Conservation (phyloP, 2,329 filamentous ascomycete genomes). For the Aureobasidium sp. region DNA sequence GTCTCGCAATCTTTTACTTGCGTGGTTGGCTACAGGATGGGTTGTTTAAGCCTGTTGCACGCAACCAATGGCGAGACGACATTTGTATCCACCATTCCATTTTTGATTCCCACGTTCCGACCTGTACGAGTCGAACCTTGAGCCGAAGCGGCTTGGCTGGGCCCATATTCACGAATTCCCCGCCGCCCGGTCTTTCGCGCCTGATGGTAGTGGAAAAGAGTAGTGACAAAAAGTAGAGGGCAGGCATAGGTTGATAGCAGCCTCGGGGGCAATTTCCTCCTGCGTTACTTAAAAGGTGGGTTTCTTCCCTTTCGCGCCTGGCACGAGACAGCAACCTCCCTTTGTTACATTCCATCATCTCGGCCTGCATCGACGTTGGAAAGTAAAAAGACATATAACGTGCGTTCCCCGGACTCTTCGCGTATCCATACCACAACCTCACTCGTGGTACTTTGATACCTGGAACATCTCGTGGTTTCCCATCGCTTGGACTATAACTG, state of each 20-base stretch:
- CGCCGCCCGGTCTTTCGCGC: conserved; percentile 1
- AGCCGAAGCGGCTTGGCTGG: conserved; percentile 7
- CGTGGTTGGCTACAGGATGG: background rate
- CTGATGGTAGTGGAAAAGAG: background rate
- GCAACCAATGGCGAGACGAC: background rate
- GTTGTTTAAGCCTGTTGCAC: background rate
- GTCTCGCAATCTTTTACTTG: background rate
- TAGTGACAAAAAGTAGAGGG: background rate
- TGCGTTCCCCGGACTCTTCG: conserved; percentile 4
- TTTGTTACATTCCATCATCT: conserved; percentile 10
- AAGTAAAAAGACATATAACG: conserved; percentile 5
- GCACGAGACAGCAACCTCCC: background rate
- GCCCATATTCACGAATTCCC: conserved; percentile 7
- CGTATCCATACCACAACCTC: background rate
- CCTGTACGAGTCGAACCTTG: background rate
- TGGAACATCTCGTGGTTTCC: background rate
- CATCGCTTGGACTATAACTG: background rate
- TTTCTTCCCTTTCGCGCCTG: background rate
- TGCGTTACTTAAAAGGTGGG: background rate
- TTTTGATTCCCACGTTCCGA: background rate
- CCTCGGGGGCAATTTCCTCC: conserved; percentile 5
- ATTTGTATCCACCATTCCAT: background rate
- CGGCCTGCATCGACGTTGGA: conserved; percentile 10
- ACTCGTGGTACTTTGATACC: background rate
- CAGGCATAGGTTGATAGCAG: background rate